Evolutionary conservation across 2,329 filamentous ascomycete genomes (phyloP), one percentile per base, ranked within the genome.

Genomic region (Cryphonectria naterciae): DNA sequence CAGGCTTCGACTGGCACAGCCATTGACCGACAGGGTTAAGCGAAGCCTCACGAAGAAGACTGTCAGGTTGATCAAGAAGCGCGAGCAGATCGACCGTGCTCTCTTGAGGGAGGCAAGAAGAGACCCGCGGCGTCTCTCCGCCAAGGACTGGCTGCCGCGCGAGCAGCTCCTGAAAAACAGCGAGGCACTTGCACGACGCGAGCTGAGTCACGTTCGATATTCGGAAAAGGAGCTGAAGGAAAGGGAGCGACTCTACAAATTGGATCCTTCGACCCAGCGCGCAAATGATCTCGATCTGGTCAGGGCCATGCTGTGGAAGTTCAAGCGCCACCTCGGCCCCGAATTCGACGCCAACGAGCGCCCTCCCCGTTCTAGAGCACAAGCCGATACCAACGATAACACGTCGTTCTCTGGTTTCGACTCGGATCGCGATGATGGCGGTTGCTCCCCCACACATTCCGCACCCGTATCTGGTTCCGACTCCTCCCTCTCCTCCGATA

Each of bases 311-410:
- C 72, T 75, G 11, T 67, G 64, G 68, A 72, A 65, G 37, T 76
- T 76, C 68, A 74, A 74, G 67, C 71, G 73, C 63, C 72, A 74
- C 43, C 74, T 76, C 22, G 75, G 71, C 1, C 72, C 75, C 17
- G 68, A 71, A 37, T 56, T 76, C 46, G 37, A 73, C 28, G 54
- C 49, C 15, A 63, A 65, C 37, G 39, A 67, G 32, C 65, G 39
- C 7, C 28, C 46, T 32, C 19, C 37, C 17, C 28, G 22, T 7
- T 1, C 22, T n/a, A 17, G 17, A 3, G 56, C 22, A 19, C n/a
- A 13, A 25, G 22, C 15, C 13, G 37, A 19, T 19, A 25, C 43
- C 19, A 25, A 49, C 19, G 35, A 63, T 41, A 46, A 32, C 32
- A 25, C 28, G 5, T 52, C 68, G 2, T 69, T 62, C 11, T 56